Base-by-base conservation (phyloP, 768 basidiomycete species). In the Podaxis mareebaensis region DNA sequence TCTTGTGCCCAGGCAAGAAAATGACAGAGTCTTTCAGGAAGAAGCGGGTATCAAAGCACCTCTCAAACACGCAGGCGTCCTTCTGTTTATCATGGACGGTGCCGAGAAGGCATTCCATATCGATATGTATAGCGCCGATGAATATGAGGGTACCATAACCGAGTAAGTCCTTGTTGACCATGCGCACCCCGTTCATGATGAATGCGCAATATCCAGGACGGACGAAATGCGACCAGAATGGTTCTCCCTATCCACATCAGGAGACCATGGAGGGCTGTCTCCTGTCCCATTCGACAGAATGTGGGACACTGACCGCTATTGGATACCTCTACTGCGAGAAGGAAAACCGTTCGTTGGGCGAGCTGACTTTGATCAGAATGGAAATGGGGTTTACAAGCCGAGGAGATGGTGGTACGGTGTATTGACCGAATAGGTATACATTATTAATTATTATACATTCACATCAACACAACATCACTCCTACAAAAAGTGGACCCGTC, bases 181-280 rank as follows among this genome's bases (percentile, higher is more conserved):
- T 30, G 13, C 6, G 11, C 8, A 64, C 11, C 26, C 40, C 8
- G 26, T 44, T 64, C 22, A 57, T 62, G 24, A 36, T 42, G 24
- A 52, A 30, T 11, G 40, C n/a, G 1, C 65, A 52, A 30, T 10
- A 46, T 24, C 1, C 65, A 95, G 93, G 68, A 86, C 90, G 0
- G 93, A 95, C 36, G 94, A 96, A 71, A 96, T 96, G 93, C 81
- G 80, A 20, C 94, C 94, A 0, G 71, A 86, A 68, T 96, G 93
- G 93, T 94, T 92, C 70, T 75, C 81, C 15, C 67, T 81, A 24
- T 62, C 68, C 66, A 65, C 53, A 30, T 49, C 61, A 8, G 44
- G 39, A 28, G 48, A 40, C 8, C 2, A 49, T 8, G 33, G 44
- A 49, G 42, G 44, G 44, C 63, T 67, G n/a, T 62, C 63, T 11